These are phyloP conservation scores for Arachnopeziza araneosa DNA, from an alignment of 2,329 filamentous ascomycete genomes.

Conservation along the genomic window DNA sequence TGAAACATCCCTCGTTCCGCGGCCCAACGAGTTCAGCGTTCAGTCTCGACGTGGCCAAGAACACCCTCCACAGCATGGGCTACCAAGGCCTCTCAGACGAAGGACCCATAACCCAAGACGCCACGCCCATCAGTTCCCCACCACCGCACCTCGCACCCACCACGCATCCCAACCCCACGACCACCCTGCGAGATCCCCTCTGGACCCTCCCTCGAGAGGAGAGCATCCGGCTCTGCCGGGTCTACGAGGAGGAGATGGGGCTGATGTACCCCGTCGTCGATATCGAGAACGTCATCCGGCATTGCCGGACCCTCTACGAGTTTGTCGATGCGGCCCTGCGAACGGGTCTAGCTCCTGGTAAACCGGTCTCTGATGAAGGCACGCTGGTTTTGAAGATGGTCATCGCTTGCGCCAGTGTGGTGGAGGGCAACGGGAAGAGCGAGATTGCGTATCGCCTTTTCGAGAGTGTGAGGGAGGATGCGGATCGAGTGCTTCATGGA, in stretches of 20 bases:
- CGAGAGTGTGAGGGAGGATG: slow-evolving; percentile 64
- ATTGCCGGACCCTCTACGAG: slow-evolving; percentile 63
- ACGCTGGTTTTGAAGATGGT: slow-evolving; percentile 77
- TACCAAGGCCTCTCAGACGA: slow-evolving; percentile 64
- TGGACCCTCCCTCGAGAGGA: slow-evolving; percentile 75
- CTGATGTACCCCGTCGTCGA: slow-evolving; percentile 87
- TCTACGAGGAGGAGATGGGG: slow-evolving; percentile 87
- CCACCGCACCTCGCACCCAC: neutral
- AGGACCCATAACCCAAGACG: slow-evolving; percentile 49
- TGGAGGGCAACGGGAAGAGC: slow-evolving; percentile 76
- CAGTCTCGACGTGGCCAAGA: slow-evolving; percentile 80
- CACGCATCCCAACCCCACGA: neutral
- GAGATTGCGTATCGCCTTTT: slow-evolving; percentile 68
- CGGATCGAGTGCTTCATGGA: slow-evolving; percentile 56
- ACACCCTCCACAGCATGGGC: slow-evolving; percentile 83
- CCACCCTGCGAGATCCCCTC: slow-evolving; percentile 62
- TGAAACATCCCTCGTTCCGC: slow-evolving; percentile 57
- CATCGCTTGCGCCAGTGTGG: slow-evolving; percentile 69
- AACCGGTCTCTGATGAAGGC: slow-evolving; percentile 50
- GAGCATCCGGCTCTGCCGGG: slow-evolving; percentile 67
- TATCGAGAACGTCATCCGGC: slow-evolving; percentile 63
- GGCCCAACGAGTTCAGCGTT: slow-evolving; percentile 83
- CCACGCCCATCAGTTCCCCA: slow-evolving; percentile 36
- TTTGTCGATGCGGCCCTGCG: slow-evolving; percentile 66
- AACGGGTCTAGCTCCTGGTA: slow-evolving; percentile 46